These are phyloP conservation scores for Phlebiopsis gigantea DNA, from an alignment of 768 basidiomycete genomes.

Conservation along the genomic window DNA sequence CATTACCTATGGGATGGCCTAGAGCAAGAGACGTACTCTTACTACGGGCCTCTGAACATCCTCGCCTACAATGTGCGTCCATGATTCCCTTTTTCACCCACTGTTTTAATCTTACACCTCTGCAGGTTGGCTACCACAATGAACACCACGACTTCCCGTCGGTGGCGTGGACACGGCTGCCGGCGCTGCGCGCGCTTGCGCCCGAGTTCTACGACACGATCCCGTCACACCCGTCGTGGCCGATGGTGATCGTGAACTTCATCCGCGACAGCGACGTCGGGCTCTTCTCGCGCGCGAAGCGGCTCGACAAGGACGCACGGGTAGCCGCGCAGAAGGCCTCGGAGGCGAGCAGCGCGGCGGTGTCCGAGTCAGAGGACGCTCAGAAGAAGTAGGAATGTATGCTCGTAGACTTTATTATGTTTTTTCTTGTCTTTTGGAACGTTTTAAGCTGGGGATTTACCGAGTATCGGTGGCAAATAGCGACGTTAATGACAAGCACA, in stretches of 20 bases:
- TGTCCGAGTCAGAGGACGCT: conserved; percentile 2
- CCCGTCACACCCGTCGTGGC: conserved; percentile 88
- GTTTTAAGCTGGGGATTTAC: not conserved
- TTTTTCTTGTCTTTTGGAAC: not conserved
- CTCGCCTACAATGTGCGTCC: conserved; percentile 86
- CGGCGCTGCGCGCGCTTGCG: conserved; percentile 74
- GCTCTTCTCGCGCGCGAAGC: conserved; percentile 83
- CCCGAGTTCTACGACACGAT: conserved; percentile 89
- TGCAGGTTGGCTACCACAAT: conserved; percentile 94
- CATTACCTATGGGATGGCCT: conserved; percentile 93
- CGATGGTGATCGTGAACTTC: conserved; percentile 91
- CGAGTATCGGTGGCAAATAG: too few relatives aligned
- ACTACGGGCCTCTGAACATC: conserved; percentile 88
- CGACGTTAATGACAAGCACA: too few relatives aligned
- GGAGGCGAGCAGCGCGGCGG: not conserved
- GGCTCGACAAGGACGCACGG: conserved; percentile 40
- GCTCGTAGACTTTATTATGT: not conserved
- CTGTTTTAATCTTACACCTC: conserved; percentile 8
- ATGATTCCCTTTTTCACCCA: not conserved
- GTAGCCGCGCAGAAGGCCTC: conserved; percentile 3
- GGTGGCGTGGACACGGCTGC: conserved; percentile 90
- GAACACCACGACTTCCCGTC: conserved; percentile 99
- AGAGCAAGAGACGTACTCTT: conserved; percentile 93
- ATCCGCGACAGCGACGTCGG: conserved; percentile 88
- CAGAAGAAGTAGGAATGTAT: not conserved